Conservation (phyloP, 1,284 basidiomycete species). For the Pascua guehoae region DNA sequence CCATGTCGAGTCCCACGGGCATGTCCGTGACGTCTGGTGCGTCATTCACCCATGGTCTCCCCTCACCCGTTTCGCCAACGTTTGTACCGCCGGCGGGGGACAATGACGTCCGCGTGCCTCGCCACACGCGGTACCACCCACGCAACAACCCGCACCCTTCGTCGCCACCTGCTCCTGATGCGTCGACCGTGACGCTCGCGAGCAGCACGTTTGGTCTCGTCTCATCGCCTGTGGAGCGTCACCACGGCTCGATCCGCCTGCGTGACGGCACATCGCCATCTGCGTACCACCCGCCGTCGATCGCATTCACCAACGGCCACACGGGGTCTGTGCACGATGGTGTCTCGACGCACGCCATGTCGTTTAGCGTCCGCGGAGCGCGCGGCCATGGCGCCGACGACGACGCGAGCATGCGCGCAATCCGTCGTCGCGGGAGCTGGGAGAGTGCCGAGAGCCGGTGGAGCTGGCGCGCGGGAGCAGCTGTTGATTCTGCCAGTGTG, state of each 20-base stretch:
- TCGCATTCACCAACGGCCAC: constrained; percentile 13
- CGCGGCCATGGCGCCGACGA: constrained; percentile 17
- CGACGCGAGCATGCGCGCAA: constrained; percentile 26
- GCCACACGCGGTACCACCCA: constrained; percentile 85
- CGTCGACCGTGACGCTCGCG: constrained; percentile 84
- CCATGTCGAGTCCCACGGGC: constrained; percentile 7
- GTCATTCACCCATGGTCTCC: not conserved
- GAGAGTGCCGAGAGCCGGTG: constrained; percentile 42
- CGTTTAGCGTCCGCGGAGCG: constrained; percentile 8
- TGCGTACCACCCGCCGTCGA: constrained; percentile 8
- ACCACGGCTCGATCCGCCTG: constrained; percentile 12
- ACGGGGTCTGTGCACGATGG: constrained; percentile 12
- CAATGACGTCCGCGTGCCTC: constrained; percentile 58
- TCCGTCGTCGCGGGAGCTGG: constrained; percentile 32
- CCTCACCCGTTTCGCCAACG: constrained; percentile 15
- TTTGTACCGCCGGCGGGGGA: constrained; percentile 2
- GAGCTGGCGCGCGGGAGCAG: constrained; percentile 25
- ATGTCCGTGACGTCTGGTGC: constrained; percentile 1
- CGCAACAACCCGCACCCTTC: constrained; percentile 90
- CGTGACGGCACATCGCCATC: constrained; percentile 11
- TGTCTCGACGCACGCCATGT: constrained; percentile 13
- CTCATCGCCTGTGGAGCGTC: constrained; percentile 36
- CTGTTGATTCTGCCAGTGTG: constrained; percentile 2
- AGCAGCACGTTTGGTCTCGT: constrained; percentile 81
- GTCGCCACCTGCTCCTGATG: constrained; percentile 84